Conservation (phyloP, 176 grass and related monocot species). For the Avena eriantha region DNA sequence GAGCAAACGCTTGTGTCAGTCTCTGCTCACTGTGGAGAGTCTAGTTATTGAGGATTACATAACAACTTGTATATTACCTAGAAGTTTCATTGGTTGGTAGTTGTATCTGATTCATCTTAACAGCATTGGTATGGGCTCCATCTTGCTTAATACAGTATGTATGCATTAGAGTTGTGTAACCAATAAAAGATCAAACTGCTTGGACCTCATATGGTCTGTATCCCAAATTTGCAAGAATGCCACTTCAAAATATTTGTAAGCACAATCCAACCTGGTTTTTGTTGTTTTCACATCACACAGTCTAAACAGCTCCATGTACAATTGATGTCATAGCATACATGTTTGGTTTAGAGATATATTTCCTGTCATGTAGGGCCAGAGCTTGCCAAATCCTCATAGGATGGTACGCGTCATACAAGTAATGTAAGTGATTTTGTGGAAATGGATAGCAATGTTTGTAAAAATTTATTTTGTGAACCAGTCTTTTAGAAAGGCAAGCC, state of each 20-base stretch:
- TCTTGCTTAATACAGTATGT: neutral
- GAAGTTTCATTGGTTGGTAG: neutral
- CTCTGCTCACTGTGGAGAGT: neutral
- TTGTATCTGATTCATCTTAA: neutral
- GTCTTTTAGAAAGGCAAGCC: neutral
- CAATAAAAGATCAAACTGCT: neutral
- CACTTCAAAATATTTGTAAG: neutral
- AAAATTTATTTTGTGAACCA: neutral
- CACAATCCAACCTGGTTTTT: neutral
- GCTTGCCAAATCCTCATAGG: neutral
- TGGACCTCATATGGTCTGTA: neutral
- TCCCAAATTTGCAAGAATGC: neutral
- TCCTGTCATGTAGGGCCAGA: neutral
- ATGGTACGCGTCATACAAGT: neutral
- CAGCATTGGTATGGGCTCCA: neutral
- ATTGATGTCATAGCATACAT: neutral
- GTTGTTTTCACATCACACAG: neutral
- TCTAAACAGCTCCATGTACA: neutral
- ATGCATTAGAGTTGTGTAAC: neutral
- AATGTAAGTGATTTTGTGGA: neutral
- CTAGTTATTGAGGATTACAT: slow-evolving; percentile 3
- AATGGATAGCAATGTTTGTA: neutral
- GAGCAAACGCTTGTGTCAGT: neutral
- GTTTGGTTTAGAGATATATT: neutral
- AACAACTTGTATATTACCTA: neutral